phyloP scores from a whole-genome alignment of 2,329 filamentous ascomycete species.

The Fusarium euwallaceae region DNA sequence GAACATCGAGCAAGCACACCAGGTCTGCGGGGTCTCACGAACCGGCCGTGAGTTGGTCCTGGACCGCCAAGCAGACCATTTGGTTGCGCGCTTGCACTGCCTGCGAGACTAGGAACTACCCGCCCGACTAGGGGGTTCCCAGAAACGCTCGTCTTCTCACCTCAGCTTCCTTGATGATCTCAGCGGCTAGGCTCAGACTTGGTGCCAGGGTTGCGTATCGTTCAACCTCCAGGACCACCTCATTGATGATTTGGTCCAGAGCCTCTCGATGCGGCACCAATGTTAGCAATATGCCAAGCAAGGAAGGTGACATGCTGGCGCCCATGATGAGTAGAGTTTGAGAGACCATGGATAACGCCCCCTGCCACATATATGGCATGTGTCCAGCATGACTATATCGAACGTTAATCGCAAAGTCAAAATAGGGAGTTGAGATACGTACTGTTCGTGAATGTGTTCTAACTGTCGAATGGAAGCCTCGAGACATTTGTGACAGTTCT shows the following conservation, averaged over 20 bases:
- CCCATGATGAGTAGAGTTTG: conserved; percentile 88
- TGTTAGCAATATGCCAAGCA: conserved; percentile 73
- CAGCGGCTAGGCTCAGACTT: conserved; percentile 80
- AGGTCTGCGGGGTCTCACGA: background rate
- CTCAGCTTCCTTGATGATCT: conserved; percentile 85
- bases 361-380: conserved; percentile 89
- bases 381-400: conserved; percentile 78
- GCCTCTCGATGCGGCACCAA: conserved; percentile 69
- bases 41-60: background rate
- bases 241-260: conserved; percentile 82
- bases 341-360: conserved; percentile 84
- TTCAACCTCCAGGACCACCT: conserved; percentile 82
- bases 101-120: background rate
- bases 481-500: conserved; percentile 84
- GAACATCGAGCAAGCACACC: background rate
- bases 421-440: conserved; percentile 52
- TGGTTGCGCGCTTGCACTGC: background rate
- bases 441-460: conserved; percentile 83
- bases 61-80: background rate
- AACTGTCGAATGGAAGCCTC: conserved; percentile 85
- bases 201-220: conserved; percentile 81
- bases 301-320: conserved; percentile 81
- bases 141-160: conserved; percentile 75
- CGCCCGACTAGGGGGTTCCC: conserved; percentile 54
- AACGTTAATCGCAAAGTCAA: conserved; percentile 23